Evolutionary conservation across 352 stramenopile genomes (phyloP), one percentile per base, ranked within the genome.

Genomic region (Phytophthora sp.): DNA sequence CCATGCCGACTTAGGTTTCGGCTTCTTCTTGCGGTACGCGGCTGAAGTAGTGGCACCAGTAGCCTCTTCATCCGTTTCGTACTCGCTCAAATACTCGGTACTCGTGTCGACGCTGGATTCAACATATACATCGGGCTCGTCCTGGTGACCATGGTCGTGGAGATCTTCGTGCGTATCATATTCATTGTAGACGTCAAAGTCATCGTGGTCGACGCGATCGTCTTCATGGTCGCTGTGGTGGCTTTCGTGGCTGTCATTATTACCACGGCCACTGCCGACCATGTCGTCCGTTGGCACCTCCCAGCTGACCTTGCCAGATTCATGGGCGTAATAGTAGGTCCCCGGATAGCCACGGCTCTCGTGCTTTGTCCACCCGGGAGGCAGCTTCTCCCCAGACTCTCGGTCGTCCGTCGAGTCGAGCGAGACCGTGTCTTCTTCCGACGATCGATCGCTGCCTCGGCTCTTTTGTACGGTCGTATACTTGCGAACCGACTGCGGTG

Each of bases 311-410:
- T 79, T 74, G 12, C 82, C 77, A 8, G 83, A 80, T 28, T 76
- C 54, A 34, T 91, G 72, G 41, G 81, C 86, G 38, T 87, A 89
- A 56, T 90, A 94, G 48, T 79, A 88, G 5, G 82, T 78, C 3
- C 82, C 80, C 13, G 76, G 75, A 39, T 85, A 77, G 17, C 70
- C 73, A 21, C 82, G 82, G 56, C 86, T 95, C 51, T 91, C 76
- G 35, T 86, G 72, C 45, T 81, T 81, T 5, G 63, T 82, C 86
- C 86, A 95, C 13, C 80, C 80, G 3, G 49, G 70, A 35, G 66
- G 77, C 18, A 83, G 51, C 17, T 71, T 69, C 56, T 82, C 74
- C 1, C 46, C 62, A 2, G 65, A 72, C 9, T 54, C 58, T 10
- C 67, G 46, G 13, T 83, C 74, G 24, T 81, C 77, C 5, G 69